These are phyloP conservation scores for Xylaria sp. DNA, from an alignment of 2,329 filamentous ascomycete species.

Conservation along the genomic window DNA sequence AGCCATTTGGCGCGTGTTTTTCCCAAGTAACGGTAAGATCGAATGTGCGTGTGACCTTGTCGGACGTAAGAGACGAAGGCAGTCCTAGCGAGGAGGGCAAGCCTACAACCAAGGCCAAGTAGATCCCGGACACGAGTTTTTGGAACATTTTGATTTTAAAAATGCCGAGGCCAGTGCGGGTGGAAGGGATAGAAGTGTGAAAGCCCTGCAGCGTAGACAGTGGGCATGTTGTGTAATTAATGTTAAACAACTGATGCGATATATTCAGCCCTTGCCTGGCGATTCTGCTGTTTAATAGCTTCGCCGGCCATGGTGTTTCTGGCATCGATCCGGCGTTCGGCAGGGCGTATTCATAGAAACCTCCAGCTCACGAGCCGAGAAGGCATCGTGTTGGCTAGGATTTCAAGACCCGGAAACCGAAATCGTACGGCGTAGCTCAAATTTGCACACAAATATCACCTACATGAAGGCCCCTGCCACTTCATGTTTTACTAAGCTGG, in stretches of 20 bases:
- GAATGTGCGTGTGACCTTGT: neutral
- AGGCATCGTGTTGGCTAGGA: neutral
- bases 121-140: neutral
- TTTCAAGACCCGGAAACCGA: neutral
- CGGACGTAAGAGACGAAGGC: neutral
- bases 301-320: neutral
- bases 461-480: no score
- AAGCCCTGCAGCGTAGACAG: neutral
- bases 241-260: neutral
- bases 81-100: neutral
- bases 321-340: neutral
- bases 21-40: conserved; percentile 17
- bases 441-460: no score
- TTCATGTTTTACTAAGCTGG: neutral
- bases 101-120: neutral
- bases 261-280: neutral
- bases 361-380: neutral
- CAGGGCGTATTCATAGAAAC: neutral
- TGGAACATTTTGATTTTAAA: neutral
- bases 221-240: neutral
- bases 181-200: neutral
- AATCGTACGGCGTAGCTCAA: neutral
- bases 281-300: neutral
- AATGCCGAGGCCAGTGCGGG: neutral
- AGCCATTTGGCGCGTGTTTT: conserved; percentile 17